These are phyloP conservation scores for Acmispon strigosus DNA, from an alignment of 306 rosid genomes.

Conservation along the genomic window DNA sequence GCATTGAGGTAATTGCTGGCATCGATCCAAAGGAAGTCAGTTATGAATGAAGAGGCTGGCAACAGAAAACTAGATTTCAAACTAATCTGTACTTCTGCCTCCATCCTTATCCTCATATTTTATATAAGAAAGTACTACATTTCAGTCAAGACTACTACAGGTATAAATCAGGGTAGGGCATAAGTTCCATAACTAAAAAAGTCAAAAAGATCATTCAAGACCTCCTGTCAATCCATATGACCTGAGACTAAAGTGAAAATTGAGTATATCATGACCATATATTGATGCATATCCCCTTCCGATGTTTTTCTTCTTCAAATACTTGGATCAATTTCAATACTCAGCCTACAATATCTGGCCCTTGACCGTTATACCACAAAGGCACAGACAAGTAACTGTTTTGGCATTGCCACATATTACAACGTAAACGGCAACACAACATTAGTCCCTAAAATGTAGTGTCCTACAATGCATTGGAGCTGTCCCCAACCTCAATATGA, in stretches of 20 bases:
- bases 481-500: not conserved
- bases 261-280: not conserved
- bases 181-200: not conserved
- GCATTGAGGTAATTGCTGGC: not conserved
- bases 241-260: not conserved
- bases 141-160: not conserved
- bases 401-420: not conserved
- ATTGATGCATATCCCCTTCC: not conserved
- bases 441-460: not conserved
- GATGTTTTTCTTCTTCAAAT: not conserved
- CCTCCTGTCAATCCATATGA: not conserved
- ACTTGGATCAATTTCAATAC: not conserved
- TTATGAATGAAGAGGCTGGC: not conserved
- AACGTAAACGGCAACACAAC: conserved; percentile 2
- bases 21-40: not conserved
- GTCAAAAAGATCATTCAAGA: not conserved
- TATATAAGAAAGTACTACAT: not conserved
- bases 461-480: not conserved
- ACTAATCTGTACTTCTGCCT: not conserved
- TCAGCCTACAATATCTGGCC: not conserved
- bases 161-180: not conserved
- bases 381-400: not conserved
- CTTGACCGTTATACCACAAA: not conserved
- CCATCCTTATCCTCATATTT: not conserved
- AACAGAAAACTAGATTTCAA: not conserved